Base-by-base conservation (phyloP, 2,329 filamentous ascomycete species). In the Eutypella sp. region DNA sequence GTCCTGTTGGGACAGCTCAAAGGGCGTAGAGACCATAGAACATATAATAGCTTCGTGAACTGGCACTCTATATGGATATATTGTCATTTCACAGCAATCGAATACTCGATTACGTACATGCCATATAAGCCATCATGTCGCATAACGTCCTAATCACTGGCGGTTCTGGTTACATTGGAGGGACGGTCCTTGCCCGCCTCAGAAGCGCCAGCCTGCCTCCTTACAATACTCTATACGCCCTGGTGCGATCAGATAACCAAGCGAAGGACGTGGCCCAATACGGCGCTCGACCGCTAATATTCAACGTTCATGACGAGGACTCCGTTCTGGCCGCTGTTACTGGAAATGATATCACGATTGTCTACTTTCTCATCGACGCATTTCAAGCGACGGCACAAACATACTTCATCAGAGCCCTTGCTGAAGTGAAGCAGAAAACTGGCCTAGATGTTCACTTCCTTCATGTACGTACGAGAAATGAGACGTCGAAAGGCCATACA, bases 111-210 rank as follows among this genome's bases (percentile, higher is more conserved):
- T n/a, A 20, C 11, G 19, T 2, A 20, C 15, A 10, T 37, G 4
- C 6, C 34, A 37, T 10, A 43, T 18, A 6, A 31, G 40, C 20
- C 16, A 43, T 11, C 2, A 62, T 62, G 60, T 50, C 54, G 19
- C 57, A 57, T 47, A 70, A 71, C 38, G 66, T 76, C 42, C 67
- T 77, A 24, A 63, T 78, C 39, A 78, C 75, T 0, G 75, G 75
- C 8, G 73, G 54, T 23, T 76, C 74, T 0, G 76, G 76, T 20
- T 79, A 79, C 46, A 69, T 79, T 0, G 75, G 75, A 19, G 76
- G 75, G 3, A 69, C 66, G 0, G 58, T 79, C 3, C 68, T 79
- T 5, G 66, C 69, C 8, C 63, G 62, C 5, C 63, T 67, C 48
- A 51, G 57, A 1, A 44, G 48, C 3, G 62, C 67, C 22, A 54